These are phyloP conservation scores for Candida stauntonica DNA, from an alignment of 805 yeast genomes.

Conservation along the genomic window DNA sequence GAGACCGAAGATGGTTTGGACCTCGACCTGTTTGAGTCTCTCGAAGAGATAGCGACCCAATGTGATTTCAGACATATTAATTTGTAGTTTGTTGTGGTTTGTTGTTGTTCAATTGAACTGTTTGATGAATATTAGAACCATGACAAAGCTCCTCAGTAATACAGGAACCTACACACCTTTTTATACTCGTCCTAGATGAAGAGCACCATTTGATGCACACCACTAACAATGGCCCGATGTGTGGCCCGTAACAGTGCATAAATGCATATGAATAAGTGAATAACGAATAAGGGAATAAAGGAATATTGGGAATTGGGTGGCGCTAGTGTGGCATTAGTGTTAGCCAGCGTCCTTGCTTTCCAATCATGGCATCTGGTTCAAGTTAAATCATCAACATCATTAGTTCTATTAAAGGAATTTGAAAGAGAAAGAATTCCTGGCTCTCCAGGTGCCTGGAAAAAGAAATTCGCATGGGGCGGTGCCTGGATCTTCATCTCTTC, in stretches of 20 bases:
- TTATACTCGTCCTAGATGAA: not conserved
- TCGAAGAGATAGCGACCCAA: constrained; percentile 77
- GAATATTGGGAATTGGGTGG: too few relatives aligned
- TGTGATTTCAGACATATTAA: constrained; percentile 40
- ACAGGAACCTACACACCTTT: not conserved
- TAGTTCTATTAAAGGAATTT: too few relatives aligned
- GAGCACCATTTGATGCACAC: constrained; percentile 20
- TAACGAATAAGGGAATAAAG: too few relatives aligned
- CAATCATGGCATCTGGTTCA: too few relatives aligned
- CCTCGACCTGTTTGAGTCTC: constrained; percentile 68
- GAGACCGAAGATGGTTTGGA: constrained; percentile 70
- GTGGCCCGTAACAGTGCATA: constrained; percentile 18
- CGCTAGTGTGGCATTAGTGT: too few relatives aligned
- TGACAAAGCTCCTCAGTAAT: not conserved
- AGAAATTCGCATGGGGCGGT: too few relatives aligned
- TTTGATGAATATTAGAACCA: not conserved
- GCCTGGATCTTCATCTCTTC: too few relatives aligned
- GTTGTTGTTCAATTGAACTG: not conserved
- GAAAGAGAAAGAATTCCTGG: too few relatives aligned
- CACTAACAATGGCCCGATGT: constrained; percentile 1
- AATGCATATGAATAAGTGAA: constrained; percentile 16
- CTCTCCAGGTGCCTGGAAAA: too few relatives aligned
- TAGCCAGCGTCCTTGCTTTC: too few relatives aligned
- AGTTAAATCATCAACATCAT: too few relatives aligned
- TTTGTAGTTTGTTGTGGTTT: constrained; percentile 7